These are phyloP conservation scores for Populus alba DNA, from an alignment of 345 rosid genomes.

Conservation along the genomic window DNA sequence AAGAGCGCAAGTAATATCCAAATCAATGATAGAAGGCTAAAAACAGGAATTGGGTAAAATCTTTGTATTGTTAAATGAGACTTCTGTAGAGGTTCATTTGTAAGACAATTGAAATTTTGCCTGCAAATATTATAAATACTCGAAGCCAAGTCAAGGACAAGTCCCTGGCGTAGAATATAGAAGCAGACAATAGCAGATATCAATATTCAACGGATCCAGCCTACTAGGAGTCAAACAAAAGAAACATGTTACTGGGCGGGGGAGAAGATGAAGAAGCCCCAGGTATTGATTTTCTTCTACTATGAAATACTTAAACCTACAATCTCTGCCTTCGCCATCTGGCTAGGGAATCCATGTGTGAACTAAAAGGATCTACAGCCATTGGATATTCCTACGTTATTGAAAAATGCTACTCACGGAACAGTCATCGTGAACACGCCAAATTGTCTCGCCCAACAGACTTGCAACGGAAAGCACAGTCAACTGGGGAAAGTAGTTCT, in stretches of 20 bases:
- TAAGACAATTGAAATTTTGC: neutral
- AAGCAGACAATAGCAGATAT: neutral
- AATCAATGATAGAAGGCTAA: neutral
- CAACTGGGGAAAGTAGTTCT: conserved; percentile 84
- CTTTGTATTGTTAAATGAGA: neutral
- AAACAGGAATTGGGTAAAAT: neutral
- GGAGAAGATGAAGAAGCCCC: neutral
- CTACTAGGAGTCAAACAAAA: neutral
- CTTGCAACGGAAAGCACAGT: conserved; percentile 90
- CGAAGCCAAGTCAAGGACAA: neutral
- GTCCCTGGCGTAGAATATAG: neutral
- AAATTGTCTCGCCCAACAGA: conserved; percentile 85
- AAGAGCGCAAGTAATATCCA: neutral
- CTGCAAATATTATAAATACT: neutral
- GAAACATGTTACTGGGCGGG: neutral
- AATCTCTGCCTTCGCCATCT: neutral
- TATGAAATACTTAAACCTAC: neutral
- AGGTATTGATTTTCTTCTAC: neutral
- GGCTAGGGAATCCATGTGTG: neutral
- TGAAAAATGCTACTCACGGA: conserved; percentile 57
- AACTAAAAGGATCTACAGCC: neutral
- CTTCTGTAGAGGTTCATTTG: neutral
- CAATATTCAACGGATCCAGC: neutral
- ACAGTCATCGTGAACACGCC: conserved; percentile 95
- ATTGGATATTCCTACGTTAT: neutral